Conservation (phyloP, 306 rosid species). For the Abrus precatorius region DNA sequence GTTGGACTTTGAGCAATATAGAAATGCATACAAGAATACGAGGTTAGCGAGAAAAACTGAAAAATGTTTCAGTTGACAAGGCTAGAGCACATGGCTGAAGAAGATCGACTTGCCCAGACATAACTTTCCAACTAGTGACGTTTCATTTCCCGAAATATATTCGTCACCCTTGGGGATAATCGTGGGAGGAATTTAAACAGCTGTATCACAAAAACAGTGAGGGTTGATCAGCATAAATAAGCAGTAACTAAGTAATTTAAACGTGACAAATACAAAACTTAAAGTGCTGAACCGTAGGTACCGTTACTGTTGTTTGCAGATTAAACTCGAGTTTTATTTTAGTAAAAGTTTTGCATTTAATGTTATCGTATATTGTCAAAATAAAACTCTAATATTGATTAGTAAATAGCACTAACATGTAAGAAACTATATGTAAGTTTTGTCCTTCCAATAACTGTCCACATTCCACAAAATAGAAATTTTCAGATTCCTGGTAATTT, state of each 20-base stretch:
- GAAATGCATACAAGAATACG: conserved; percentile 44
- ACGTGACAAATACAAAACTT: no score
- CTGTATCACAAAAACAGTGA: conserved; percentile 60
- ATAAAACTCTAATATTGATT: no score
- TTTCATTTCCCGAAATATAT: conserved; percentile 80
- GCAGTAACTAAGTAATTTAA: conserved; percentile 1
- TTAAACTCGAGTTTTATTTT: no score
- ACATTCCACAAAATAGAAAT: conserved; percentile 13
- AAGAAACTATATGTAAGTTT: no score
- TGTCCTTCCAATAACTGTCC: background rate
- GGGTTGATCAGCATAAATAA: background rate
- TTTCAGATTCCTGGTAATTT: background rate
- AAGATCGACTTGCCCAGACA: conserved; percentile 35
- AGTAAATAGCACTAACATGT: no score
- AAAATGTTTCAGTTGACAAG: conserved; percentile 26
- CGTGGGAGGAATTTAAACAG: conserved; percentile 89
- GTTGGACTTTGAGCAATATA: conserved; percentile 41
- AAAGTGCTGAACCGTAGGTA: no score
- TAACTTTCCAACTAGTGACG: conserved; percentile 71
- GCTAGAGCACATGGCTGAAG: conserved; percentile 25
- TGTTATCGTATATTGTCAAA: no score
- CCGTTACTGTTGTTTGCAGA: no score
- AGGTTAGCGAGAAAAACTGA: conserved; percentile 39
- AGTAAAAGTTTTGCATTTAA: no score
- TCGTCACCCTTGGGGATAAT: conserved; percentile 83